Base-by-base conservation (phyloP, 768 basidiomycete species). In the Tulasnella sp. region DNA sequence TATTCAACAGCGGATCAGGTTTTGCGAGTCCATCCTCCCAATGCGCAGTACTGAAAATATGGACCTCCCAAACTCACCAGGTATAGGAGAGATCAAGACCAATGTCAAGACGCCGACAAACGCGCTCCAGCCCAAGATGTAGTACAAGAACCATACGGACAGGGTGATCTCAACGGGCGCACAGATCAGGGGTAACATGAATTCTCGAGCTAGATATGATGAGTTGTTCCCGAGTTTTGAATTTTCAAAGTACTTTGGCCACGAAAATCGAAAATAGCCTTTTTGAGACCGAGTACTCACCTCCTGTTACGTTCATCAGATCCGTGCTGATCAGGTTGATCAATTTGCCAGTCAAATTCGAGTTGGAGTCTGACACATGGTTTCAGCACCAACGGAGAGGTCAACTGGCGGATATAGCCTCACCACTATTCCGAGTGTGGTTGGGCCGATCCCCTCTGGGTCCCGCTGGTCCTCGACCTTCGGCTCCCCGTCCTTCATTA, bases 321-420 rank as follows among this genome's bases (percentile, higher is more conserved):
- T 89, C 86, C 1, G 82, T 81, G 5, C 84, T 81, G 34, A 86
- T 78, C 4, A 87, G 70, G 56, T 87, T 88, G 68, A 85, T 88
- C 67, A 89, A 81, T 66, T 80, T 84, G 8, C 64, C 66, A n/a
- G 67, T 67, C 24, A 67, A 66, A 49, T 72, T 60, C 52, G n/a
- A n/a, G n/a, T n/a, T n/a, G n/a, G n/a, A n/a, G n/a, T n/a, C n/a
- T n/a, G n/a, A 5, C 70, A 71, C 10, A 69, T 66, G 48, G 70
- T 70, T 43, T 66, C 62, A 49, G 46, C 21, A 1, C 49, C 24
- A 25, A 38, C 34, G 5, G 34, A n/a, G n/a, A n/a, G n/a, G n/a
- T n/a, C n/a, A n/a, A n/a, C n/a, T n/a, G n/a, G n/a, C n/a, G 5
- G 34, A 15, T 29, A 64, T 62, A 10, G 66, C 59, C 11, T 54